Evolutionary conservation across 2,329 filamentous ascomycete genomes (phyloP).

Genomic region (Sporothrix variecibatus): DNA sequence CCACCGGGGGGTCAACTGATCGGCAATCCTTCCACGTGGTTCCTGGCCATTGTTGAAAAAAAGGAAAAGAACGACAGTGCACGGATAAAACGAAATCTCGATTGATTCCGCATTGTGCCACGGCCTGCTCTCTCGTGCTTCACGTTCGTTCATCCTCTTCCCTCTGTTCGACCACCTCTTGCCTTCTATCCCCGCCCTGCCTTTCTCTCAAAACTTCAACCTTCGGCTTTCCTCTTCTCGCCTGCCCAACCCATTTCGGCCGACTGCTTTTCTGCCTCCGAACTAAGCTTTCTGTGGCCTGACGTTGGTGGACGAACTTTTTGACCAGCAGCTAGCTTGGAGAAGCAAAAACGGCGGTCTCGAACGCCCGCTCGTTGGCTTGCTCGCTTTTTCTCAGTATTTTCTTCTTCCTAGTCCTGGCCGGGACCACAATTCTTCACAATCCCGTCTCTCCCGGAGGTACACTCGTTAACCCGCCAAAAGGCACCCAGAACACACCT

Average conservation of each 20-base stretch:
- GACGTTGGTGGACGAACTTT: background rate
- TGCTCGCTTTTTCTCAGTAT: background rate
- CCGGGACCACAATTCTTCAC: background rate
- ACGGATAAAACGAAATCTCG: conserved; percentile 7
- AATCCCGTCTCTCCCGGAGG: background rate
- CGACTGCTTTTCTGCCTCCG: background rate
- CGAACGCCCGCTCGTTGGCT: background rate
- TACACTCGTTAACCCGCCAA: background rate
- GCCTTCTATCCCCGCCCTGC: background rate
- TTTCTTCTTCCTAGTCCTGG: background rate
- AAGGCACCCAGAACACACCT: background rate
- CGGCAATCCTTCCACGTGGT: conserved; percentile 13
- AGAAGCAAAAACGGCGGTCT: background rate
- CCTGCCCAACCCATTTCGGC: background rate
- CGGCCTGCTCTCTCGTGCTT: background rate
- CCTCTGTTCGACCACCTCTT: background rate
- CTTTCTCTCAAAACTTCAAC: background rate
- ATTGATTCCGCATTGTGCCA: conserved; percentile 1
- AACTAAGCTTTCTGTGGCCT: conserved; percentile 9
- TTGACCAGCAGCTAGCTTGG: background rate
- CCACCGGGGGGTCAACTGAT: background rate
- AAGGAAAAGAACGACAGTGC: background rate
- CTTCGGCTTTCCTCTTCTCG: background rate
- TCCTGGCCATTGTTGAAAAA: background rate
- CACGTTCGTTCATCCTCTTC: background rate